A percentile compares a stretch with the other conserved stretches of the same genome.
phyloP scores from a whole-genome alignment of 495 filamentous ascomycete species.

The Eremomyces bilateralis region DNA sequence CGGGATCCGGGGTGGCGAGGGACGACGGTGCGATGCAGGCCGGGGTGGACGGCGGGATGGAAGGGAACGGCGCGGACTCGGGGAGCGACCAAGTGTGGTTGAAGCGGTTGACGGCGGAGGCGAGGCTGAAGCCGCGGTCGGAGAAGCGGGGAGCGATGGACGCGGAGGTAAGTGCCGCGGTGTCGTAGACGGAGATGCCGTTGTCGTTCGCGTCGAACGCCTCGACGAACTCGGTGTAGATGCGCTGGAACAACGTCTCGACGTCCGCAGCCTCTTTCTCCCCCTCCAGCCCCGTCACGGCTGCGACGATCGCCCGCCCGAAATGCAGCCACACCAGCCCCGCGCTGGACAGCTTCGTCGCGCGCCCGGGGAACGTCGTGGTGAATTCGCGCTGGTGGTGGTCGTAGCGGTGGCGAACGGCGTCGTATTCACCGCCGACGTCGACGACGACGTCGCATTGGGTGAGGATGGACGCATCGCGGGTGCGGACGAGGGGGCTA shows the following conservation, averaged over 20 bases:
- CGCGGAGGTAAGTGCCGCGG: conserved; percentile 33
- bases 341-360: conserved; percentile 78
- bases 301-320: conserved; percentile 57
- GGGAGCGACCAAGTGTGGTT: conserved; percentile 51
- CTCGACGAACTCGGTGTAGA: conserved; percentile 88
- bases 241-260: conserved; percentile 55
- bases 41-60: too few species aligned
- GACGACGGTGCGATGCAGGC: too few species aligned
- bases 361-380: conserved; percentile 52
- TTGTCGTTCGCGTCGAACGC: conserved; percentile 96
- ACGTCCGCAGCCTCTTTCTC: conserved; percentile 41
- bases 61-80: conserved; percentile 12
- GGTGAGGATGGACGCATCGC: conserved; percentile 55
- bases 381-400: conserved; percentile 89
- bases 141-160: conserved; percentile 59
- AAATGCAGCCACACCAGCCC: conserved; percentile 94
- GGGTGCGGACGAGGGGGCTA: conserved; percentile 62
- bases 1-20: too few species aligned
- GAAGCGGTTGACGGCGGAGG: conserved; percentile 61
- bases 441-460: conserved; percentile 90
- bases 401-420: conserved; percentile 59
- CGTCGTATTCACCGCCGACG: conserved; percentile 77
- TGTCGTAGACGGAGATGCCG: conserved; percentile 64
- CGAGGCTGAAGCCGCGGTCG: conserved; percentile 59
- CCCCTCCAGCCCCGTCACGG: conserved; percentile 30